Conservation (phyloP, 805 yeast genomes). For the Phaffomyces opuntiae region DNA sequence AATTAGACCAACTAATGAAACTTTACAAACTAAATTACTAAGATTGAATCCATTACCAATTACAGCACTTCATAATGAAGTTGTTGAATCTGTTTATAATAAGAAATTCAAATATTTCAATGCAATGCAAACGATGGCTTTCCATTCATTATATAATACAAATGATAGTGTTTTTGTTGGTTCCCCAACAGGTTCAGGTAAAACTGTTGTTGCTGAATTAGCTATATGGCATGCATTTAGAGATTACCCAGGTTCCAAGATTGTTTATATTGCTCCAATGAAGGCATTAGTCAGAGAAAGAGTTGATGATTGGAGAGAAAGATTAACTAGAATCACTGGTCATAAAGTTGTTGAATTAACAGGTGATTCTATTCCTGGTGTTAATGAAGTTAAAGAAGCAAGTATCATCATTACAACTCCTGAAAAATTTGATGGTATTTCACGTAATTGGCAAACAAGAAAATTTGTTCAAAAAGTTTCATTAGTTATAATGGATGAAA, state of each 20-base stretch:
- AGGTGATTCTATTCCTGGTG: constrained; percentile 89
- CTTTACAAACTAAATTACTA: constrained; percentile 73
- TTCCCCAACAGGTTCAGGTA: constrained; percentile 98
- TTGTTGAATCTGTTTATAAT: constrained; percentile 62
- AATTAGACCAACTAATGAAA: constrained; percentile 82
- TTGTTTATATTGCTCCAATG: constrained; percentile 88
- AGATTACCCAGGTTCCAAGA: constrained; percentile 79
- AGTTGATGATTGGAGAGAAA: constrained; percentile 78
- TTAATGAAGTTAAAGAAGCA: constrained; percentile 70
- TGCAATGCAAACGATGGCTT: constrained; percentile 98
- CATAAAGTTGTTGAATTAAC: constrained; percentile 82
- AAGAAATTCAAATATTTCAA: constrained; percentile 77
- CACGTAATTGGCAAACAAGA: constrained; percentile 88
- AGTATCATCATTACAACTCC: constrained; percentile 92
- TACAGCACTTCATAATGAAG: constrained; percentile 64
- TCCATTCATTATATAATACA: constrained; percentile 79
- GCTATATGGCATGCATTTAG: constrained; percentile 96
- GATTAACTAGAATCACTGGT: constrained; percentile 79
- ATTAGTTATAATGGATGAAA: constrained; percentile 89
- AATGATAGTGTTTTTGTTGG: constrained; percentile 84
- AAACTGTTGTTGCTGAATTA: constrained; percentile 92
- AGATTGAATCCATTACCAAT: constrained; percentile 82
- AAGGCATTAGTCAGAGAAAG: constrained; percentile 96
- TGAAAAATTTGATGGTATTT: constrained; percentile 96
- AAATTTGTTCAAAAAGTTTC: constrained; percentile 79